Base-by-base conservation (phyloP, 164 flowering plant genomes). In the Berberis vulgaris region DNA sequence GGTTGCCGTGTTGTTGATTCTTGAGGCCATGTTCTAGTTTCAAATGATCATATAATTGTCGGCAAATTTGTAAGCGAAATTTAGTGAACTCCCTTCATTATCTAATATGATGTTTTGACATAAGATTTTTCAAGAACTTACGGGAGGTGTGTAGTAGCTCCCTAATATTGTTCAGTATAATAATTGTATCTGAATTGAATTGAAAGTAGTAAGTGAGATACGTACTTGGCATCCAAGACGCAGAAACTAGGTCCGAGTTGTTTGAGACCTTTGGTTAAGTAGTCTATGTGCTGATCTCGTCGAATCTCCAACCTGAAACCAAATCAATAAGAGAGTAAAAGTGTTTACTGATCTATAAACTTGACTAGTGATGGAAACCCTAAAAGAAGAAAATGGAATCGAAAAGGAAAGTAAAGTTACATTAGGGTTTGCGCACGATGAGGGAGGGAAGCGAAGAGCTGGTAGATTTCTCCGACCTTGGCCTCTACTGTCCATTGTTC, bases 181-280 rank as follows among this genome's bases (percentile, higher is more conserved):
- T 26, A 26, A 26, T 26, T 26, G 26, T 26, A 26, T 26, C 26
- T 26, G 26, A 26, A 26, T 26, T 26, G 26, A 26, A 26, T 26
- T 26, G 26, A 26, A 26, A 26, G 26, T 26, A 26, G 26, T 26
- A 26, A 26, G 26, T 26, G 26, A 26, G 26, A 26, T 26, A 65
- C 62, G 3, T 73, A 92, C 96, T 84, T 87, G 45, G 98, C 89
- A 72, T 89, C 96, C 77, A 89, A 80, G 6, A 76, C 81, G 67
- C 66, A 59, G 66, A 82, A 89, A n/a, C 80, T 77, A 0, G 89
- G 79, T 5, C 78, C 84, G 49, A 92, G 87, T 4, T 70, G 81
- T 52, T 64, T 60, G 50, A 89, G 82, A 47, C 91, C 87, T 61
- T 65, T 74, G 12, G 69, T 76, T 9, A 89, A 72, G 73, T 69